Percentiles rank a stretch among this genome's conserved stretches.
These are phyloP conservation scores for Saccharomyces mikatae DNA, from an alignment of 805 yeast genomes.

Conservation along the genomic window DNA sequence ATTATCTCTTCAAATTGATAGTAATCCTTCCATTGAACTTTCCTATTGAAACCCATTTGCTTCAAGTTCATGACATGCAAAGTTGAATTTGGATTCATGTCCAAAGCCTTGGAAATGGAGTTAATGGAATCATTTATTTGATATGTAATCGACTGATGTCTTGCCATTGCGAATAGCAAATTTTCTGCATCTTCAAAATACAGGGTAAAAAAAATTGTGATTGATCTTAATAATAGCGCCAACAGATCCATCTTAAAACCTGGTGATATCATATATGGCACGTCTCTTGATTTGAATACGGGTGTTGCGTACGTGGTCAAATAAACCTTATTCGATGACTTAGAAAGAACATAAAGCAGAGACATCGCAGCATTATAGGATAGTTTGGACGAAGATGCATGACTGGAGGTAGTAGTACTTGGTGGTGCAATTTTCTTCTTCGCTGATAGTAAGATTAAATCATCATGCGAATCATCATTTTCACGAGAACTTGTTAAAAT, in stretches of 20 bases:
- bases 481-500: constrained; percentile 2
- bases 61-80: neutral
- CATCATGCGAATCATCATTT: constrained; percentile 6
- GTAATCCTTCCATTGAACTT: neutral
- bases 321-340: constrained; percentile 21
- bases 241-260: constrained; percentile 45
- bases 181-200: constrained; percentile 46
- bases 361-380: constrained; percentile 42
- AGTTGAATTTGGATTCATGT: constrained; percentile 1
- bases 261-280: constrained; percentile 17
- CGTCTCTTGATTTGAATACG: constrained; percentile 1
- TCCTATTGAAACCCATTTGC: neutral
- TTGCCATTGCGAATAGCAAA: constrained; percentile 41
- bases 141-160: constrained; percentile 30
- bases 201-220: constrained; percentile 45
- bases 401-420: constrained; percentile 33
- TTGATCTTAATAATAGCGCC: constrained; percentile 50
- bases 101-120: constrained; percentile 14
- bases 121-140: constrained; percentile 22
- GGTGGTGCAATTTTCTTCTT: constrained; percentile 19
- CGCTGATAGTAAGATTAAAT: constrained; percentile 20
- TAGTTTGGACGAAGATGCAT: neutral
- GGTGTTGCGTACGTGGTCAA: constrained; percentile 17
- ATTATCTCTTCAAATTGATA: neutral
- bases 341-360: constrained; percentile 36